phyloP scores from a whole-genome alignment of 2,329 filamentous ascomycete species.

The Lecanicillium sp. region DNA sequence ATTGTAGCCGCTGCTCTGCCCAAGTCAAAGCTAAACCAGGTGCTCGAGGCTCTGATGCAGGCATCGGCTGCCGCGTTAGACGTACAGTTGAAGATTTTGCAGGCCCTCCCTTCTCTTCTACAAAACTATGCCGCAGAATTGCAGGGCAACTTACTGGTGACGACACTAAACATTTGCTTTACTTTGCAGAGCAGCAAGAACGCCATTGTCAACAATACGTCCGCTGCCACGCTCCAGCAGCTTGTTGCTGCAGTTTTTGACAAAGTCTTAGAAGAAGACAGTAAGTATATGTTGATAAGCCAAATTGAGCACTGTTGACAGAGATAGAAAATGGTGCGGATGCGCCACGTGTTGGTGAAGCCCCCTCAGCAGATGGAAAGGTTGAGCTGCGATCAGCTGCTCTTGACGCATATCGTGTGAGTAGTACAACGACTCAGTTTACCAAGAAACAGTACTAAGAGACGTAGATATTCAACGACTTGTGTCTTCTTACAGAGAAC shows the following conservation, averaged over 20 bases:
- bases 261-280: conserved; percentile 76
- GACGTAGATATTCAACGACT: conserved; percentile 66
- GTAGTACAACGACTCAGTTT: conserved; percentile 8
- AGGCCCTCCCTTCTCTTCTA: conserved; percentile 79
- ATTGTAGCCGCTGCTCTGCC: conserved; percentile 77
- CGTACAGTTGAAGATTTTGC: conserved; percentile 91
- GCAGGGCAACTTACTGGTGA: conserved; percentile 71
- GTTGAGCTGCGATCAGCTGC: conserved; percentile 66
- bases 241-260: conserved; percentile 89
- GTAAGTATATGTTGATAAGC: conserved; percentile 34
- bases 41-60: conserved; percentile 80
- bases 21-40: conserved; percentile 69
- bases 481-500: conserved; percentile 80
- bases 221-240: conserved; percentile 92
- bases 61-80: conserved; percentile 75
- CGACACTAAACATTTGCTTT: conserved; percentile 82
- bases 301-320: conserved; percentile 11
- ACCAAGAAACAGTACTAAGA: conserved; percentile 8
- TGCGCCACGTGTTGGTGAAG: conserved; percentile 54
- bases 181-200: conserved; percentile 87
- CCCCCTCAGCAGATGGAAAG: conserved; percentile 55
- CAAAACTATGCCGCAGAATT: conserved; percentile 84
- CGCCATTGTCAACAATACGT: conserved; percentile 88
- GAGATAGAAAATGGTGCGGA: conserved; percentile 35
- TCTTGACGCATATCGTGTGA: conserved; percentile 72